These are phyloP conservation scores for Schrenkiella parvula DNA, from an alignment of 345 rosid genomes.

Conservation along the genomic window DNA sequence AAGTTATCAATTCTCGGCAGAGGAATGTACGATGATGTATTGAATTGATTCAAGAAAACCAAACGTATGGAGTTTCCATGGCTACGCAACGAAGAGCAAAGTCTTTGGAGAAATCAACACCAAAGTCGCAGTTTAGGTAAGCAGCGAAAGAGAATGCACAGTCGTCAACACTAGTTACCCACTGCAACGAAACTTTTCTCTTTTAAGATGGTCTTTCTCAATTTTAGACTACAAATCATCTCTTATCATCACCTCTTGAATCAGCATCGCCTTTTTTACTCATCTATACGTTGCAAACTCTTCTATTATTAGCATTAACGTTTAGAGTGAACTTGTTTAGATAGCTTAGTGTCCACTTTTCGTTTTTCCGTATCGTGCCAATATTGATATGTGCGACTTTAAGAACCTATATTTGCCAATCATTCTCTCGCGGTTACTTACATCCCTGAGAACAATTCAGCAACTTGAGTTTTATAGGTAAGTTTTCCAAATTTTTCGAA, in stretches of 20 bases:
- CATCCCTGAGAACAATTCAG: background rate
- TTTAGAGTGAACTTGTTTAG: background rate
- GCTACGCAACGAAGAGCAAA: background rate
- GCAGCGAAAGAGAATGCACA: background rate
- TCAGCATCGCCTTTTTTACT: background rate
- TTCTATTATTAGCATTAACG: background rate
- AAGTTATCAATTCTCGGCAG: too few relatives aligned
- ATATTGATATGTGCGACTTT: background rate
- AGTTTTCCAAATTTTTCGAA: background rate
- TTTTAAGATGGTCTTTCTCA: background rate
- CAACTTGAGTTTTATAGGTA: too few relatives aligned
- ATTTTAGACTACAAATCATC: background rate
- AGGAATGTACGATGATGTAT: too few relatives aligned
- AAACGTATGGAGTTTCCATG: background rate
- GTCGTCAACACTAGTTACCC: background rate
- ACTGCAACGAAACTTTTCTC: background rate
- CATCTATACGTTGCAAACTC: background rate
- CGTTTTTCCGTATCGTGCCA: background rate
- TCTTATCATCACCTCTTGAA: background rate
- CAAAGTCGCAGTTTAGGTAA: constrained; percentile 9
- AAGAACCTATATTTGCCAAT: background rate
- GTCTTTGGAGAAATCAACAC: background rate
- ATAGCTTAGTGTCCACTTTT: background rate
- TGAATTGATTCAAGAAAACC: background rate
- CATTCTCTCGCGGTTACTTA: background rate